Conservation (phyloP, 495 filamentous ascomycete species). For the Penicillium samsonianum region DNA sequence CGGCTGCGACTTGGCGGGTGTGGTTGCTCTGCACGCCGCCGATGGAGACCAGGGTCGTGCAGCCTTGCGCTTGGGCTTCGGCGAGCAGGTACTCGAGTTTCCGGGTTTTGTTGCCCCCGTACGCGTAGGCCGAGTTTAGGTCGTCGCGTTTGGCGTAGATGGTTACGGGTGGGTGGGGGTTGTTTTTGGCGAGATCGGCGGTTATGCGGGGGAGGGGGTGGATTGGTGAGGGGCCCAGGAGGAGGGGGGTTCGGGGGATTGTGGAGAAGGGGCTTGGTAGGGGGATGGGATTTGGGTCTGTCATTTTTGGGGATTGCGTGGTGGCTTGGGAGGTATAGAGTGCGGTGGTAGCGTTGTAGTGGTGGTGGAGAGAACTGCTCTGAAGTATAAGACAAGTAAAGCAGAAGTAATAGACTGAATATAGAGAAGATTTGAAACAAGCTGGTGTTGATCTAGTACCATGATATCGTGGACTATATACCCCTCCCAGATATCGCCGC, state of each 20-base stretch:
- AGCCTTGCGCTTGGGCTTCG: conserved; percentile 54
- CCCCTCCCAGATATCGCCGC: not conserved
- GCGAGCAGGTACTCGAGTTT: conserved; percentile 65
- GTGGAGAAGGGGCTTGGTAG: conserved; percentile 60
- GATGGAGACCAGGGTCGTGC: conserved; percentile 60
- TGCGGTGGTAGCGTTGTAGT: not conserved
- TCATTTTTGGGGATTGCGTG: not conserved
- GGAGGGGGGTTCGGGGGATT: conserved; percentile 55
- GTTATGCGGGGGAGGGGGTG: conserved; percentile 60
- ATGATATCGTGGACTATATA: not conserved
- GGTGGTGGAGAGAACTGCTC: not conserved
- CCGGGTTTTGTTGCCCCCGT: conserved; percentile 65
- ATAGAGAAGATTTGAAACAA: not conserved
- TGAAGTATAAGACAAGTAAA: not conserved
- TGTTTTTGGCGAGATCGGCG: conserved; percentile 50
- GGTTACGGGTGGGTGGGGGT: conserved; percentile 31
- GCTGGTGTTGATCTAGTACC: not conserved
- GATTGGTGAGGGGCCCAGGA: conserved; percentile 62
- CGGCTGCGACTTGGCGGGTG: conserved; percentile 62
- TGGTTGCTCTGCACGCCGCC: conserved; percentile 69
- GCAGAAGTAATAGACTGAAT: not conserved
- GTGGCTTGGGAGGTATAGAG: not conserved
- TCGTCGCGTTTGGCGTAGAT: conserved; percentile 68
- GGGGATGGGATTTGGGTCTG: conserved; percentile 14
- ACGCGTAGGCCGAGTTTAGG: conserved; percentile 61